Evolutionary conservation across 2,329 filamentous ascomycete species (phyloP), one percentile per base, ranked within the genome.

Genomic region (Cordyceps tenuipes): DNA sequence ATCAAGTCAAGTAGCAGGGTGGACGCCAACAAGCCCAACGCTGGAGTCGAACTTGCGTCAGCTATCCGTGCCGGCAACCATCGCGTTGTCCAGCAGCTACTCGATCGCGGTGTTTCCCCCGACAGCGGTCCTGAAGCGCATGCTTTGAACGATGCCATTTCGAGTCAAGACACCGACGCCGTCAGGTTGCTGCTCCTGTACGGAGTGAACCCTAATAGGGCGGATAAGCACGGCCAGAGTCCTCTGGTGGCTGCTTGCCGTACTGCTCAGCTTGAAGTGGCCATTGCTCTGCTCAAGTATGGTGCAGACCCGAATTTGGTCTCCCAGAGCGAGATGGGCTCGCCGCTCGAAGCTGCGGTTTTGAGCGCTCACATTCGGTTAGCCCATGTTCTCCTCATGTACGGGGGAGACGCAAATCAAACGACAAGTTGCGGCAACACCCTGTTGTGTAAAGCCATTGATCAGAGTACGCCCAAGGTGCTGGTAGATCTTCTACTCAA

Each of bases 271-370:
- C 68, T 82, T 46, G 80, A 82, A 23, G 83, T 79, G 3, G 82
- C 84, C 0, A 79, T 80, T 34, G 72, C 81, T 55, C 77, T 89
- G 5, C 76, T 86, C 64, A 86, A 87, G 71, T 87, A 88, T 62
- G 83, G 84, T 12, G 82, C 82, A 17, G 82, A 83, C 67, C 78
- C 79, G 10, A 84, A 84, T 66, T 73, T 82, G 39, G 17, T 10
- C 50, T 70, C 74, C 1, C 73, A 76, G 1, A 79, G 82, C 0
- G 69, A 76, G 0, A 77, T 81, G 10, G 70, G 86, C 63, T 79
- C 81, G 1, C 80, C 86, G 0, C 73, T 88, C 36, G 75, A 77
- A 19, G 65, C 78, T 54, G 77, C 84, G 17, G 74, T 79, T 50
- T 67, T 75, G 1, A 77, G 79, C 51, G 79, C 80, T 66, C 82